phyloP scores from a whole-genome alignment of 129 eudicot genomes.

The Tanacetum coccineum region DNA sequence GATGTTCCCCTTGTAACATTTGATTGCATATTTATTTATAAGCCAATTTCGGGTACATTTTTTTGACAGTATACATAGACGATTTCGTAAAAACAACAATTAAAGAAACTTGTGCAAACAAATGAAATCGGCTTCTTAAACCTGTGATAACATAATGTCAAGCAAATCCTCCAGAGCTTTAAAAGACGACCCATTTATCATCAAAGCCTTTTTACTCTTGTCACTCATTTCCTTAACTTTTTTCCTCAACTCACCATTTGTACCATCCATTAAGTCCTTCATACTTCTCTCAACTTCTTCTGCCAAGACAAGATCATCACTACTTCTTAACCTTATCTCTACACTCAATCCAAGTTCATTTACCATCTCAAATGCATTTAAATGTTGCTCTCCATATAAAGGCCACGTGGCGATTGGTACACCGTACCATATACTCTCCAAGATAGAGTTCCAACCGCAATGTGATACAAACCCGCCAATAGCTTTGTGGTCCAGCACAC shows the following conservation, averaged over 20 bases:
- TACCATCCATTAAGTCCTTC: conserved; percentile 27
- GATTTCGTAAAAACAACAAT: too few species aligned
- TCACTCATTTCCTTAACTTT: conserved; percentile 31
- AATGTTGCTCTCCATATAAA: conserved; percentile 37
- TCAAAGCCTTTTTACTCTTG: conserved; percentile 23
- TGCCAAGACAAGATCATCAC: conserved; percentile 25
- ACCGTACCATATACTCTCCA: conserved; percentile 32
- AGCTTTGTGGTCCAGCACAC: conserved; percentile 33
- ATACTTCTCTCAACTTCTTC: conserved; percentile 30
- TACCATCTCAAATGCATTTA: conserved; percentile 39
- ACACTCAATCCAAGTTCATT: conserved; percentile 30
- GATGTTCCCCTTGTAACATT: too few species aligned
- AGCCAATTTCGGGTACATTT: too few species aligned
- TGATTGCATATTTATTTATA: too few species aligned
- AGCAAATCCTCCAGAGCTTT: conserved; percentile 23
- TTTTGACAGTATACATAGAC: too few species aligned
- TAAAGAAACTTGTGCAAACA: too few species aligned
- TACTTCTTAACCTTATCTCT: conserved; percentile 21
- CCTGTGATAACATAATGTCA: neutral
- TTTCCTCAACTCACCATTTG: neutral
- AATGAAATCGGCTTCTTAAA: too few species aligned
- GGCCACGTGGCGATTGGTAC: conserved; percentile 43
- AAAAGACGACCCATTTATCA: conserved; percentile 30
- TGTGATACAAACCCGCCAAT: conserved; percentile 45
- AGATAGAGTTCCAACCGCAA: conserved; percentile 42